phyloP scores from a whole-genome alignment of 345 rosid genomes.

The Mallotus nudiflorus region DNA sequence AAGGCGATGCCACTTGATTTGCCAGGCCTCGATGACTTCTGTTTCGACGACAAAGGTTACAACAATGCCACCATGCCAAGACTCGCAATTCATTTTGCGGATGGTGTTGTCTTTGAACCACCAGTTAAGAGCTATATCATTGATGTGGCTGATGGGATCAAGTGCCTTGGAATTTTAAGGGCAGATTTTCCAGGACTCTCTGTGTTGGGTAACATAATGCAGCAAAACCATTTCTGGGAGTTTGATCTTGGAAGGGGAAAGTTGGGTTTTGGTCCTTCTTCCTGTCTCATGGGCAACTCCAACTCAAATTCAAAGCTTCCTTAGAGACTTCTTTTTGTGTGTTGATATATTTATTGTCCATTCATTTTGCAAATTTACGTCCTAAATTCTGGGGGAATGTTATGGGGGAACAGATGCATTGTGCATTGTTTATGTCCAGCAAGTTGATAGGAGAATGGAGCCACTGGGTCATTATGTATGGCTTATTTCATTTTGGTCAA shows the following conservation, averaged over 20 bases:
- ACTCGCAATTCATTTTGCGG: conserved; percentile 15
- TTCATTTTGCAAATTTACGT: too few species aligned
- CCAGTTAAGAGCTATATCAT: conserved; percentile 21
- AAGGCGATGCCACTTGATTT: neutral
- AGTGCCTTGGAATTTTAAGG: conserved; percentile 13
- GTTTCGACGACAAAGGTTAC: neutral
- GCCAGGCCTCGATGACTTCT: neutral
- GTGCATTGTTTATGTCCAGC: too few species aligned
- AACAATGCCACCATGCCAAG: conserved; percentile 5
- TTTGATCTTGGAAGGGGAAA: conserved; percentile 14
- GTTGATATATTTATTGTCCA: too few species aligned
- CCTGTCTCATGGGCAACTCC: neutral
- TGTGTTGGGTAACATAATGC: conserved; percentile 23
- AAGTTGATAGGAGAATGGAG: too few species aligned
- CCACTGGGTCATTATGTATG: too few species aligned
- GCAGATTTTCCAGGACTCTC: conserved; percentile 1
- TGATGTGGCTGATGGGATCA: conserved; percentile 12
- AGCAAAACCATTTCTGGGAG: conserved; percentile 28
- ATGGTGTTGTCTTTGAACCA: conserved; percentile 13
- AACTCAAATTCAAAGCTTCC: too few species aligned
- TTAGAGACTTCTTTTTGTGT: too few species aligned
- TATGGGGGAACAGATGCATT: too few species aligned
- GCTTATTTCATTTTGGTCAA: too few species aligned
- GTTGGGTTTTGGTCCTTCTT: conserved; percentile 24
- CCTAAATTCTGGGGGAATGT: too few species aligned